phyloP scores from a whole-genome alignment of 129 eudicot species.

The Silybum marianum region DNA sequence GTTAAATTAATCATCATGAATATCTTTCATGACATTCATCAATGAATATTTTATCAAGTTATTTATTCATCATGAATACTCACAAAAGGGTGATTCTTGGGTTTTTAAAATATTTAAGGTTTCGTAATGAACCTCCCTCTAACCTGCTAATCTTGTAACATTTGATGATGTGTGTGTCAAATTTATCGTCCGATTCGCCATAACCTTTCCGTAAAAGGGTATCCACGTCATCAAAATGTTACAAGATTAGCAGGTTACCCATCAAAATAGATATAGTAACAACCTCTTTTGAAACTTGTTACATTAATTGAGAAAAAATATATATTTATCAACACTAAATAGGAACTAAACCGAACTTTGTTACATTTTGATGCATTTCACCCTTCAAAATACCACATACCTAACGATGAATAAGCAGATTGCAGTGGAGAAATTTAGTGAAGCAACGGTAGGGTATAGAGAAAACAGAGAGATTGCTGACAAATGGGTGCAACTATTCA shows the following conservation, averaged over 20 bases:
- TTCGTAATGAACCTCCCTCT: too few species aligned
- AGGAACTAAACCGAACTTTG: not conserved
- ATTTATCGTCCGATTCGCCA: not conserved
- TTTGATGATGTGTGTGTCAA: not conserved
- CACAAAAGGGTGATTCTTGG: too few species aligned
- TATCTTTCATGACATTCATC: too few species aligned
- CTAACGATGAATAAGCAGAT: constrained; percentile 57
- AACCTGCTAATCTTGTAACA: not conserved
- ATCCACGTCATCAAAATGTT: not conserved
- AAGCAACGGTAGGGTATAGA: constrained; percentile 93
- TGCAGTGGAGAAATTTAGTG: constrained; percentile 94
- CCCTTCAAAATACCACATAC: not conserved
- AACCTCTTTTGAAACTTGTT: not conserved
- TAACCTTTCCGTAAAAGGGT: not conserved
- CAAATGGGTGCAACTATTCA: constrained; percentile 85
- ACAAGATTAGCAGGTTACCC: not conserved
- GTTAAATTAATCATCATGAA: too few species aligned
- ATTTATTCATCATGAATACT: too few species aligned
- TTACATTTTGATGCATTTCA: not conserved
- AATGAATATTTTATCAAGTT: too few species aligned
- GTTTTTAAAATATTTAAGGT: too few species aligned
- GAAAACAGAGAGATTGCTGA: constrained; percentile 80
- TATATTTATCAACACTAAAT: not conserved
- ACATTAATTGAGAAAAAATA: not conserved
- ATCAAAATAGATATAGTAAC: not conserved